Evolutionary conservation across 371 early-diverging fungal genomes (phyloP).

Genomic region (Actinomortierella ambigua): DNA sequence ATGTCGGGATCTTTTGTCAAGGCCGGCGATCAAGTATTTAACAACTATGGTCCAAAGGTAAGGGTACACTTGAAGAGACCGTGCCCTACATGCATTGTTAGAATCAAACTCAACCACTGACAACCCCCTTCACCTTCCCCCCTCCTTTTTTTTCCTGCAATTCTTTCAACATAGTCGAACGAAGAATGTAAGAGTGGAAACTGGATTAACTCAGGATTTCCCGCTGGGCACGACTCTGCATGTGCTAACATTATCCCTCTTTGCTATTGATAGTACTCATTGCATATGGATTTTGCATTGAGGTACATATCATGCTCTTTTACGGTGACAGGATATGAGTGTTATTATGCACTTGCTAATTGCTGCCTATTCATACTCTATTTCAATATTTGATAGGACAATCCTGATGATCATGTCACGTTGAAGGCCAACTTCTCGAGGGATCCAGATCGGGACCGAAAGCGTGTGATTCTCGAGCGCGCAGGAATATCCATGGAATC

Average conservation of each 20-base stretch:
- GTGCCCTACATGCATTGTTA: not conserved
- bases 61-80: not conserved
- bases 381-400: slow-evolving; percentile 35
- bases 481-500: slow-evolving; percentile 32
- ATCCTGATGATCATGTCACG: slow-evolving; percentile 54
- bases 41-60: slow-evolving; percentile 75
- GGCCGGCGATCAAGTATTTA: slow-evolving; percentile 57
- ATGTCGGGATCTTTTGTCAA: slow-evolving; percentile 18
- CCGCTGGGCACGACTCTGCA: no score
- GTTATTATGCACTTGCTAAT: no score
- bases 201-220: no score
- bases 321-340: slow-evolving; percentile 17
- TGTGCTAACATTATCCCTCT: no score
- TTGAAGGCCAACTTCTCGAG: slow-evolving; percentile 62
- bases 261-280: no score
- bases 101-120: not conserved
- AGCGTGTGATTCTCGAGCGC: slow-evolving; percentile 50
- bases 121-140: not conserved
- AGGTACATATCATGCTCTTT: slow-evolving; percentile 41
- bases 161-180: slow-evolving; percentile 49
- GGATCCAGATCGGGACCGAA: slow-evolving; percentile 56
- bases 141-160: not conserved
- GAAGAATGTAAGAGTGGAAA: slow-evolving; percentile 61
- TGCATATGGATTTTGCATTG: slow-evolving; percentile 68
- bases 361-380: not conserved